phyloP scores from a whole-genome alignment of 106 monocot species.

The Dendrobium chrysotoxum region DNA sequence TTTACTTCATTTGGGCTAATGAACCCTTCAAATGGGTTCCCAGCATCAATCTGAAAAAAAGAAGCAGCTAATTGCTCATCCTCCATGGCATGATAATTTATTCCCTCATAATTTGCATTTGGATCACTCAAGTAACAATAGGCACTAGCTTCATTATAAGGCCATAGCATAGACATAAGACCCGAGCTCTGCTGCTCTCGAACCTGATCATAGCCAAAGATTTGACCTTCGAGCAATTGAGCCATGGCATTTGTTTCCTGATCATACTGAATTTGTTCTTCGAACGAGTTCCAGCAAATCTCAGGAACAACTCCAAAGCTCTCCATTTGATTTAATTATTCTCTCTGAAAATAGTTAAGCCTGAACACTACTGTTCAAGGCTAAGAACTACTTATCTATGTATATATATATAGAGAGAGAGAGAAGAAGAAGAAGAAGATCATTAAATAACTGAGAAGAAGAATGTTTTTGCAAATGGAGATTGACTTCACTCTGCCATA shows the following conservation, averaged over 20 bases:
- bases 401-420: too few relatives aligned
- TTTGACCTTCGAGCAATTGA: background rate
- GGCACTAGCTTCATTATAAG: background rate
- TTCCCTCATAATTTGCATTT: background rate
- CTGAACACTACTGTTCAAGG: too few relatives aligned
- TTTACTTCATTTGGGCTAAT: background rate
- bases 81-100: background rate
- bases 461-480: too few relatives aligned
- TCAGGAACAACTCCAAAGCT: conserved; percentile 4
- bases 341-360: too few relatives aligned
- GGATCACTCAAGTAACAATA: background rate
- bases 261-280: background rate
- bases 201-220: background rate
- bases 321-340: background rate
- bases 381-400: too few relatives aligned
- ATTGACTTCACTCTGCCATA: too few relatives aligned
- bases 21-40: background rate
- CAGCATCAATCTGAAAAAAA: background rate
- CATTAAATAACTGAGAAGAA: too few relatives aligned
- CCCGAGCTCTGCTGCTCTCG: background rate
- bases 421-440: too few relatives aligned
- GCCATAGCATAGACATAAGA: background rate
- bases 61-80: background rate
- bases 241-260: background rate
- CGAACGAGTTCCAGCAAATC: background rate